Evolutionary conservation across 2,329 filamentous ascomycete genomes (phyloP), one percentile per base, ranked within the genome.

Genomic region (Colletotrichum zoysiae): DNA sequence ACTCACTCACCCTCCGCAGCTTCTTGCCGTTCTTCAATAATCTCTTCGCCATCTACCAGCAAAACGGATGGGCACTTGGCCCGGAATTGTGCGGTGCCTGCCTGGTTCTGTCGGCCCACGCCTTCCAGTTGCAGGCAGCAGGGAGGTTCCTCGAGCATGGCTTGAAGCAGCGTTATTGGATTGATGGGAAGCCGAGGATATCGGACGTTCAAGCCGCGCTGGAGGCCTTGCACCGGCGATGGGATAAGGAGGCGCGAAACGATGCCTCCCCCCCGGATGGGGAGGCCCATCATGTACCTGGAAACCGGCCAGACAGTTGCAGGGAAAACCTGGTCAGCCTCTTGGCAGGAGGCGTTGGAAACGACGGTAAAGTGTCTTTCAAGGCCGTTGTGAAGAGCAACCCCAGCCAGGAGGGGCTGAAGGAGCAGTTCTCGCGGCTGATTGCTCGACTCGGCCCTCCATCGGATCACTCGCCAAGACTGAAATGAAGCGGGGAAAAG

Each of bases 11-110:
- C n/a, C 48, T 64, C 38, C 4, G 59, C 30, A 78, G 79, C 16
- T 71, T 82, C 26, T 75, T 86, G 50, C 72, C 76, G 1, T 80
- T 86, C 61, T 74, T 86, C 33, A 83, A 85, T 65, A 84, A 85
- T 71, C 65, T 86, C 18, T 74, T 78, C 35, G 76, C 82, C 55
- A 79, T 78, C 55, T 75, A 84, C 12, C 75, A 78, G 4, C 70
- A 71, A 9, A 68, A 76, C 26, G 74, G 70, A 6, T 61, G 74
- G 8, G 67, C 74, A 33, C 56, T 83, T 7, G 76, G 79, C 16
- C 55, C 73, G 0, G 57, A 76, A 2, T 71, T 85, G 11, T 77
- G 78, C 53, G 76, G 76, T 20, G 67, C 79, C 40, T 81, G 76
- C 1, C 70, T 83, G 61, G 74, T 69, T 60, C 70, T 80, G 48